Conservation (phyloP, 139 green algal genomes). For the Chlamydomonas sp. region DNA sequence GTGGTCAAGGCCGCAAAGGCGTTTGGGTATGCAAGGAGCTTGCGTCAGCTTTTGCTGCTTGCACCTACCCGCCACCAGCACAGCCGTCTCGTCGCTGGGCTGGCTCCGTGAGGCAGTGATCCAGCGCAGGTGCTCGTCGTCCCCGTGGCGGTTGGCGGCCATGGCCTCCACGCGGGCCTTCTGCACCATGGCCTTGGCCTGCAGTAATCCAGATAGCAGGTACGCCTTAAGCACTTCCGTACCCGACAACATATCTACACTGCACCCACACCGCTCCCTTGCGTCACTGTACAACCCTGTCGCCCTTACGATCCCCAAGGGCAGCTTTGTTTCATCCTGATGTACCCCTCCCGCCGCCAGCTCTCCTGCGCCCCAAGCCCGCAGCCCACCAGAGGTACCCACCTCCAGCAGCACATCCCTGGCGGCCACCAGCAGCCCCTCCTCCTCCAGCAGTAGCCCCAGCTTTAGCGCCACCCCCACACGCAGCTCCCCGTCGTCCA, state of each 20-base stretch:
- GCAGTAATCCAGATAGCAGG: background rate
- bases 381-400: background rate
- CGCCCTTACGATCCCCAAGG: background rate
- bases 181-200: slow-evolving; percentile 34
- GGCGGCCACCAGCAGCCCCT: slow-evolving; percentile 4
- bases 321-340: too few species aligned
- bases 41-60: too few species aligned
- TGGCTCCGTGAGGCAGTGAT: slow-evolving; percentile 62
- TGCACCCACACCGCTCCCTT: too few species aligned
- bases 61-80: slow-evolving; percentile 34
- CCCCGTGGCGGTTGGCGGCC: slow-evolving; percentile 1
- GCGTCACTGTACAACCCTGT: too few species aligned
- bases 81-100: slow-evolving; percentile 38
- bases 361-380: too few species aligned
- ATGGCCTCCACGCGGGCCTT: slow-evolving; percentile 46
- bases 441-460: slow-evolving; percentile 58
- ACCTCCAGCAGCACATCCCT: slow-evolving; percentile 45
- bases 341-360: background rate
- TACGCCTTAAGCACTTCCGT: background rate
- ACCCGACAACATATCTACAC: background rate
- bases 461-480: slow-evolving; percentile 50
- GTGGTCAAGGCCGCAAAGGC: background rate
- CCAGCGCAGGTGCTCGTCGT: slow-evolving; percentile 65
- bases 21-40: too few species aligned
- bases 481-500: slow-evolving; percentile 55